phyloP scores from a whole-genome alignment of 2,329 filamentous ascomycete species.

The Huntiella bhutanensis region DNA sequence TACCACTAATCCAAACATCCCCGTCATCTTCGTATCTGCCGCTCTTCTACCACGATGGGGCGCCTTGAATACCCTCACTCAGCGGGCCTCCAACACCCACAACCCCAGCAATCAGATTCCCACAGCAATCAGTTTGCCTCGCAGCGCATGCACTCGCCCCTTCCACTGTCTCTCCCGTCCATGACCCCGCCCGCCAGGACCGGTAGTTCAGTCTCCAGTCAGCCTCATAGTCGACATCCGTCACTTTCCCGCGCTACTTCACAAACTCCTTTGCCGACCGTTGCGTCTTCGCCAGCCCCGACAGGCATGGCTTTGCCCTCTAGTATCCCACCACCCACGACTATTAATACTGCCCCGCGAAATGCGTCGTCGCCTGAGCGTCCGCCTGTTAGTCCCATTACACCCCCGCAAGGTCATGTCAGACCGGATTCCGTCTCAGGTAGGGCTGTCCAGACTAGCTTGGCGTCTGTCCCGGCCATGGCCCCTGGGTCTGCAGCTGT shows the following conservation, averaged over 20 bases:
- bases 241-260: slow-evolving; percentile 10
- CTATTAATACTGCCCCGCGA: no score
- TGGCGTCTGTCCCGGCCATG: not conserved
- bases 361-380: slow-evolving; percentile 23
- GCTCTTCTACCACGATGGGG: slow-evolving; percentile 1
- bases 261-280: slow-evolving; percentile 2
- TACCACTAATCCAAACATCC: not conserved
- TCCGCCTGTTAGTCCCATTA: slow-evolving; percentile 36
- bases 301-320: slow-evolving; percentile 9
- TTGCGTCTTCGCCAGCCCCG: slow-evolving; percentile 5
- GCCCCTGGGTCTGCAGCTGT: not conserved
- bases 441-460: not conserved
- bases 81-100: slow-evolving; percentile 10
- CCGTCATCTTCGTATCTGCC: not conserved
- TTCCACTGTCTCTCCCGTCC: slow-evolving; percentile 8
- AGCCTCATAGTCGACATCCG: slow-evolving; percentile 14
- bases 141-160: slow-evolving; percentile 9
- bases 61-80: slow-evolving; percentile 5
- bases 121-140: slow-evolving; percentile 4
- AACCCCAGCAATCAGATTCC: slow-evolving; percentile 8
- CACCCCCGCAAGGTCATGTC: slow-evolving; percentile 27
- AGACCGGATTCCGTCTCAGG: slow-evolving; percentile 14
- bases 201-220: slow-evolving; percentile 18
- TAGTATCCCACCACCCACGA: slow-evolving; percentile 2
- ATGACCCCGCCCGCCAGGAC: slow-evolving; percentile 5